Percentiles rank a stretch among this genome's conserved stretches.
phyloP scores from a whole-genome alignment of 345 rosid genomes.

The Ricinus communis region DNA sequence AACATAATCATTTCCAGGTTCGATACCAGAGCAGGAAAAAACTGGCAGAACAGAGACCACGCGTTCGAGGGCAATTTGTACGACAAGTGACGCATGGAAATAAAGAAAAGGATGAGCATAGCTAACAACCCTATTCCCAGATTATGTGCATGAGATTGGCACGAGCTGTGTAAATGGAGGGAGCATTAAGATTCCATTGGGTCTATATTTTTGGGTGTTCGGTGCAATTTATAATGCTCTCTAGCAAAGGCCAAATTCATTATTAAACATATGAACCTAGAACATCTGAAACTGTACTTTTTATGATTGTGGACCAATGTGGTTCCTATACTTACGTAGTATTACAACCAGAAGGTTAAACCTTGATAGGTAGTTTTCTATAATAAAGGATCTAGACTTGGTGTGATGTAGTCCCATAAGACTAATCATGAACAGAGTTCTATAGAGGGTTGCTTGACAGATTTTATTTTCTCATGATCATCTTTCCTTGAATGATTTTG shows the following conservation, averaged over 20 bases:
- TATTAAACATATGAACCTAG: neutral
- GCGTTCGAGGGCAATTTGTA: conserved; percentile 54
- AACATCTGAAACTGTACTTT: conserved; percentile 9
- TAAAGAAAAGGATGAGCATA: conserved; percentile 19
- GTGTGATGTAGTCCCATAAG: neutral
- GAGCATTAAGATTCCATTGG: conserved; percentile 9
- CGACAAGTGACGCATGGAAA: conserved; percentile 31
- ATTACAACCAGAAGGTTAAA: neutral
- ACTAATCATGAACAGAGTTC: neutral
- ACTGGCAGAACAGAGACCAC: conserved; percentile 57
- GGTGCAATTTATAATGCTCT: neutral
- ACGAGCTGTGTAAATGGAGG: neutral
- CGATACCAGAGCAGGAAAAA: conserved; percentile 59
- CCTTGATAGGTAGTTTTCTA: conserved; percentile 17
- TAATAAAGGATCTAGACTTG: neutral
- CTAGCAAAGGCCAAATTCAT: neutral
- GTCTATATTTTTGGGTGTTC: conserved; percentile 13
- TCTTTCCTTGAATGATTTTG: neutral
- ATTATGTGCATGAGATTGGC: conserved; percentile 4
- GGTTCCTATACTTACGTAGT: neutral
- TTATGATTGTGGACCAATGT: neutral
- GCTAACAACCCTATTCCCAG: conserved; percentile 12
- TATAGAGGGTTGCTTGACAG: neutral
- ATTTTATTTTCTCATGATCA: neutral
- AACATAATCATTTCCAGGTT: conserved; percentile 34